Evolutionary conservation across 169 alveolate genomes (phyloP).

Genomic region (Fabrea salina): DNA sequence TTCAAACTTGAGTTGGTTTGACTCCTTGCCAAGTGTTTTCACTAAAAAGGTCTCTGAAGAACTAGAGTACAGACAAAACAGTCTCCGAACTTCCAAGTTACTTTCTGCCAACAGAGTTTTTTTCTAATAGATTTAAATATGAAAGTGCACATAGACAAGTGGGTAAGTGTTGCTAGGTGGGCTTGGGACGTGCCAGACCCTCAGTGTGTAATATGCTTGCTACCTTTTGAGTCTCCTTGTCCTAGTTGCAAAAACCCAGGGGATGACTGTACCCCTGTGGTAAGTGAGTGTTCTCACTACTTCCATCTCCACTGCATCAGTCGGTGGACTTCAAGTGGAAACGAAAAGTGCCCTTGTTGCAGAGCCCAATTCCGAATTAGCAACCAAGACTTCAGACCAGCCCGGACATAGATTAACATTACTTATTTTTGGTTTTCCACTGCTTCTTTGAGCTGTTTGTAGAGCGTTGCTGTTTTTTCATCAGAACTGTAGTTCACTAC

Average conservation of each 20-base stretch:
- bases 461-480: too few species aligned
- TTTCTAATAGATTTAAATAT: too few species aligned
- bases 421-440: too few species aligned
- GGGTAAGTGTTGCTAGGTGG: conserved; percentile 51
- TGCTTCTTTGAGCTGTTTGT: too few species aligned
- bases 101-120: too few species aligned
- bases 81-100: too few species aligned
- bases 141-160: conserved; percentile 50
- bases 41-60: too few species aligned
- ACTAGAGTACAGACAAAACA: too few species aligned
- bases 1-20: too few species aligned
- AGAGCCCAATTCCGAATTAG: conserved; percentile 32
- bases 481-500: too few species aligned
- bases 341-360: conserved; percentile 58
- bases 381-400: background rate
- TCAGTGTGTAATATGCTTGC: conserved; percentile 59
- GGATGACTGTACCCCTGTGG: conserved; percentile 69
- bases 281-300: conserved; percentile 61
- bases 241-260: conserved; percentile 68
- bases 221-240: conserved; percentile 66
- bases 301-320: conserved; percentile 65
- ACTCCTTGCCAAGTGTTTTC: too few species aligned
- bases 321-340: conserved; percentile 40
- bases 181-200: conserved; percentile 56
- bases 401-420: background rate